A percentile compares a stretch with the other conserved stretches of the same genome.
These are phyloP conservation scores for Colletotrichum tropicale DNA, from an alignment of 2,329 filamentous ascomycete genomes.

Conservation along the genomic window DNA sequence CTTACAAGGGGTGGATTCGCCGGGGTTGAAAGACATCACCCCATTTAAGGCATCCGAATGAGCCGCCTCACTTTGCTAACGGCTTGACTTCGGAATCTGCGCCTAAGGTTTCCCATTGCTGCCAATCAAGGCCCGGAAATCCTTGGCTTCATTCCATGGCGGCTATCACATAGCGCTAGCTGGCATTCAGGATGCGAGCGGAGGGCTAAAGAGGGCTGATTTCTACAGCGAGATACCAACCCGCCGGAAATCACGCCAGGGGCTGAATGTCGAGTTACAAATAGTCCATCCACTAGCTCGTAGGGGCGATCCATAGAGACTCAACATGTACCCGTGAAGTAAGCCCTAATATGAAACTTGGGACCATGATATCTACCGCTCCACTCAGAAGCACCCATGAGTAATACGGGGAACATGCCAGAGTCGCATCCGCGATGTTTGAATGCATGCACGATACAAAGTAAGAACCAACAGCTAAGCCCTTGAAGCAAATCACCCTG, in stretches of 20 bases:
- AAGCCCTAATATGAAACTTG: neutral
- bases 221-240: neutral
- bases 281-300: neutral
- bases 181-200: neutral
- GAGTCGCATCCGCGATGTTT: neutral
- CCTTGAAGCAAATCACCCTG: neutral
- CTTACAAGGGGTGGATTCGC: neutral
- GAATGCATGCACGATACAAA: neutral
- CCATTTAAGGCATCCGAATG: neutral
- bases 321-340: neutral
- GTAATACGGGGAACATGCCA: neutral
- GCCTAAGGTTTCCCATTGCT: neutral
- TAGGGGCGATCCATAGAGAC: neutral
- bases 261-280: neutral
- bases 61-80: neutral
- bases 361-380: neutral
- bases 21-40: neutral
- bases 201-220: neutral
- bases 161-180: neutral
- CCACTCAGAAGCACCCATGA: neutral
- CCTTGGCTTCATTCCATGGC: neutral
- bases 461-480: neutral
- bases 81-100: neutral
- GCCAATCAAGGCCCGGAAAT: neutral
- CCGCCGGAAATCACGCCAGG: neutral